Conservation (phyloP, 768 basidiomycete genomes). For the Naganishia friedmannii region DNA sequence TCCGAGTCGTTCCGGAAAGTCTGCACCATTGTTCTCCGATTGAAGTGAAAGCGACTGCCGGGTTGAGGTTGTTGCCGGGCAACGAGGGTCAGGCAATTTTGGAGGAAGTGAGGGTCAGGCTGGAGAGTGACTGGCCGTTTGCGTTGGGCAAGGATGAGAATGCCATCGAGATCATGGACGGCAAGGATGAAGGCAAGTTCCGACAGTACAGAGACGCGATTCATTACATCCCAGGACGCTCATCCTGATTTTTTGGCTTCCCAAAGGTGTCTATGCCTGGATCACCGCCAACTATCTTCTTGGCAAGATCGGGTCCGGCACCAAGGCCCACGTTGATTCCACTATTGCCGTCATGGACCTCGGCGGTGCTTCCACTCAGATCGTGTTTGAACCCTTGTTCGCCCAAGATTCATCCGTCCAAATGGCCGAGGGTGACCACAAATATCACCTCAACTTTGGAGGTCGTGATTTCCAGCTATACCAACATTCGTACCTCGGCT, state of each 20-base stretch:
- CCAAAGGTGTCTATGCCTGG: conserved; percentile 79
- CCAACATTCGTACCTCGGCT: conserved; percentile 97
- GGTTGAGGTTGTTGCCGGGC: conserved; percentile 68
- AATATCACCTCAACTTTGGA: conserved; percentile 75
- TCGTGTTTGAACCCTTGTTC: conserved; percentile 85
- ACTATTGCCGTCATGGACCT: conserved; percentile 91
- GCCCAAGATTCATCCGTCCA: conserved; percentile 53
- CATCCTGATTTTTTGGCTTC: background rate
- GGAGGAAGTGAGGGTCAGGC: conserved; percentile 63
- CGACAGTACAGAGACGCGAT: too few species aligned
- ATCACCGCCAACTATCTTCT: conserved; percentile 94
- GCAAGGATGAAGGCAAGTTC: conserved; percentile 70
- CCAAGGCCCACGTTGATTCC: conserved; percentile 53
- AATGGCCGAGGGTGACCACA: conserved; percentile 81
- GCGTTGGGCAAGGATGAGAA: conserved; percentile 58
- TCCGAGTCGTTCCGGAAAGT: conserved; percentile 67
- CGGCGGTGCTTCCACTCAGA: conserved; percentile 95
- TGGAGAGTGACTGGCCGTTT: conserved; percentile 69
- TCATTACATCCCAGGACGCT: background rate
- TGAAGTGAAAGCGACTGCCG: conserved; percentile 90
- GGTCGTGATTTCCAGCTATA: conserved; percentile 73
- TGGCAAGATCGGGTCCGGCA: conserved; percentile 64
- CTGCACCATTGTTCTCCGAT: conserved; percentile 75
- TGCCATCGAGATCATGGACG: conserved; percentile 87
- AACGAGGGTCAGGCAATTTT: conserved; percentile 69